A percentile compares a stretch with the other conserved stretches of the same genome.
Conservation (phyloP, 495 filamentous ascomycete species). For the Hypoxylon subgilvum region DNA sequence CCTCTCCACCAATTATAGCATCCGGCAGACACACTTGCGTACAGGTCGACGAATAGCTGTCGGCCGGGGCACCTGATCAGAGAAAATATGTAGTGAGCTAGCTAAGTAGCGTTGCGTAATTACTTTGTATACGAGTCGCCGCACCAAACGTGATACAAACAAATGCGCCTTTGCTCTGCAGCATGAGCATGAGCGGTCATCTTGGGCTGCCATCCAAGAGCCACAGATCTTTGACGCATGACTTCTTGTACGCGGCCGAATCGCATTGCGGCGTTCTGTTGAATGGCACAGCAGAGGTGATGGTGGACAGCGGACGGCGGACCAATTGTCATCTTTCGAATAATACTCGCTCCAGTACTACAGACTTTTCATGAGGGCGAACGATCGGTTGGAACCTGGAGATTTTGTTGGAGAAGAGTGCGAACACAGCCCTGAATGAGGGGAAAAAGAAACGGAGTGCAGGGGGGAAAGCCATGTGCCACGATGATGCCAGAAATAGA, state of each 20-base stretch:
- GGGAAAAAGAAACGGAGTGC: neutral
- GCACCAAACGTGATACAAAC: constrained; percentile 25
- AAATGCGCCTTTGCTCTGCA: constrained; percentile 31
- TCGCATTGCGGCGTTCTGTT: constrained; percentile 15
- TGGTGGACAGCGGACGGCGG: neutral
- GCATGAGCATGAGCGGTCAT: no score
- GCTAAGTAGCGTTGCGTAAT: neutral
- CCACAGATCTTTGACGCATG: constrained; percentile 24
- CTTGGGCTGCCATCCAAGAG: constrained; percentile 8
- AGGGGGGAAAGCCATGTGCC: constrained; percentile 33
- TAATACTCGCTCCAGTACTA: constrained; percentile 4
- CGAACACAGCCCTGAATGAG: constrained; percentile 26
- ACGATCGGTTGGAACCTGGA: constrained; percentile 19
- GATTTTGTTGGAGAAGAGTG: constrained; percentile 30
- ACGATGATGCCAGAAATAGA: constrained; percentile 37
- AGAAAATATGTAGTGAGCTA: constrained; percentile 2
- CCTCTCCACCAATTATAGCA: constrained; percentile 6
- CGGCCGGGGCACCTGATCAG: neutral
- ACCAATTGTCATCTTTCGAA: constrained; percentile 12
- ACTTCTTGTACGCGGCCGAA: constrained; percentile 29
- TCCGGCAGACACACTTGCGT: constrained; percentile 2
- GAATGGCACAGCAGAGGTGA: constrained; percentile 7
- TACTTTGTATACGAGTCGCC: neutral
- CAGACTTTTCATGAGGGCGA: constrained; percentile 7
- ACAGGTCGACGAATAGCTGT: constrained; percentile 9